A percentile compares a stretch with the other conserved stretches of the same genome.
phyloP scores from a whole-genome alignment of 495 filamentous ascomycete species.

The Penicillium egyptiacum region DNA sequence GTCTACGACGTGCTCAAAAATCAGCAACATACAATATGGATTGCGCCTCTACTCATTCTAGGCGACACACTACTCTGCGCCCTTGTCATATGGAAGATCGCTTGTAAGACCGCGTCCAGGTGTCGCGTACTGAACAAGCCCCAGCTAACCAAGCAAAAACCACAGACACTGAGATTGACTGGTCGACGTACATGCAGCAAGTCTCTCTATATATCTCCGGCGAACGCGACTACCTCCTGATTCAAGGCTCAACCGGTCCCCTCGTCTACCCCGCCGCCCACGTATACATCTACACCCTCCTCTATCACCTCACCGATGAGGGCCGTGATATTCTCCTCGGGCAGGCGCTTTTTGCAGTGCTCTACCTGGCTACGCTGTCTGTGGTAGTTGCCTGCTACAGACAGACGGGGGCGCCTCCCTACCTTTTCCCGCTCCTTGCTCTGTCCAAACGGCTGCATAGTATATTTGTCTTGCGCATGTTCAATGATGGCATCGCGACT shows the following conservation, averaged over 20 bases:
- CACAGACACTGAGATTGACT: slow-evolving; percentile 96
- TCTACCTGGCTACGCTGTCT: slow-evolving; percentile 74
- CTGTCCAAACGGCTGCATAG: slow-evolving; percentile 92
- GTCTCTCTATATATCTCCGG: slow-evolving; percentile 73
- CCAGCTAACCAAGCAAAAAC: slow-evolving; percentile 16
- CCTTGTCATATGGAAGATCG: slow-evolving; percentile 78
- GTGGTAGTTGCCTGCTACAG: slow-evolving; percentile 83
- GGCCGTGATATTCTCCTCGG: slow-evolving; percentile 76
- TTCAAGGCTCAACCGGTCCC: slow-evolving; percentile 87
- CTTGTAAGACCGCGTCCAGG: slow-evolving; percentile 60
- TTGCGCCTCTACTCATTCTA: slow-evolving; percentile 66
- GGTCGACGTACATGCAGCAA: slow-evolving; percentile 96
- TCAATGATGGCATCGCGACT: slow-evolving; percentile 91
- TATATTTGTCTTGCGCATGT: slow-evolving; percentile 86
- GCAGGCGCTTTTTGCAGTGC: slow-evolving; percentile 72
- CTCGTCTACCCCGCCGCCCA: slow-evolving; percentile 93
- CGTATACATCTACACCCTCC: slow-evolving; percentile 81
- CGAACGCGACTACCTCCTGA: slow-evolving; percentile 82
- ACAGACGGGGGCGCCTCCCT: slow-evolving; percentile 76
- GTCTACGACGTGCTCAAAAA: slow-evolving; percentile 43
- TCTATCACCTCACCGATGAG: slow-evolving; percentile 74
- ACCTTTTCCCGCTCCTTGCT: slow-evolving; percentile 82
- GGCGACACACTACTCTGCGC: slow-evolving; percentile 71
- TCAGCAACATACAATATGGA: slow-evolving; percentile 60
- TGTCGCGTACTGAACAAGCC: slow-evolving; percentile 11